Base-by-base conservation (phyloP, 192 early-diverging fungal species). In the Dimargaris cristalligena region DNA sequence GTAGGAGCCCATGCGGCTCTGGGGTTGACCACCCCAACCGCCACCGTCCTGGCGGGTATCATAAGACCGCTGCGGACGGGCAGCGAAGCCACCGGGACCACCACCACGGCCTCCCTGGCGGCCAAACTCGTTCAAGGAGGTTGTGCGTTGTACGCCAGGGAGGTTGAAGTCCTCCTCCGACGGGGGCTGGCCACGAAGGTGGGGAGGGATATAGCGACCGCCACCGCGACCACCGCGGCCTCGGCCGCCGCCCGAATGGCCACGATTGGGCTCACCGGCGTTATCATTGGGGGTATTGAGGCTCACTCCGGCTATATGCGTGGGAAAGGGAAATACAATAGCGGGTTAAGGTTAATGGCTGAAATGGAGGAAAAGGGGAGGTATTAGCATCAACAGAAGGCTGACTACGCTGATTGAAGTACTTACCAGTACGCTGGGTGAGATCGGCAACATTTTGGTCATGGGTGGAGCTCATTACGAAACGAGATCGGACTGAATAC, bases 131-230 rank as follows among this genome's bases (percentile, higher is more conserved):
- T 51, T 62, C 74, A 73, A 78, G 60, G 76, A 78, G 44, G 67
- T 56, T 25, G 73, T 74, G 63, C 75, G 73, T 69, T 74, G 70
- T 58, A 83, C 62, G 61, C 56, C 65, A 10, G 61, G 63, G 30
- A 52, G 60, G 62, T 65, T 71, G 61, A 61, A 68, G 31, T 34
- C 75, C 59, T 52, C 67, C 62, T 62, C 68, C 56, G 70, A 69
- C 56, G 67, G 76, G 62, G 65, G 63, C 67, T 62, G 67, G 51
- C 63, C 71, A 67, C 82, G 78, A n/a, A 85, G 66, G 59, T 82
- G 80, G 61, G 83, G 83, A 58, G 83, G 83, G 45, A 85, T 70
- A 64, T 87, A 87, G 63, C 76, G 74, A 65, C 65, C 69, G 49
- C 62, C 56, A 2, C 56, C 59, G 60, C 63, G 9, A 23, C 58